These are phyloP conservation scores for Cutaneotrichosporon arboriforme DNA, from an alignment of 1,284 basidiomycete genomes.

Conservation along the genomic window DNA sequence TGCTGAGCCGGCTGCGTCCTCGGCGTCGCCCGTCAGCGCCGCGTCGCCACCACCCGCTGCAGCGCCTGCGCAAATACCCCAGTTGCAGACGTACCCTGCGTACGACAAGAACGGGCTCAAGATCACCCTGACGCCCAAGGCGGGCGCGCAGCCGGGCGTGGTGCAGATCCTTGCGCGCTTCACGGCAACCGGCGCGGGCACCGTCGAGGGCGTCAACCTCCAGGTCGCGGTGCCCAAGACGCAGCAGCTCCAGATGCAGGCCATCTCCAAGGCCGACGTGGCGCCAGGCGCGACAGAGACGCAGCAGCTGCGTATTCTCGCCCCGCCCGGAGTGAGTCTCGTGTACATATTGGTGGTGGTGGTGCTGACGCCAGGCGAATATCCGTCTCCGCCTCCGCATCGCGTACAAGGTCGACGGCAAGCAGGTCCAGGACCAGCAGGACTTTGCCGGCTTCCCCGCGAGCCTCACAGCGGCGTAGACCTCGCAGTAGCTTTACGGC, in stretches of 20 bases:
- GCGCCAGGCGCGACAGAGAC: constrained; percentile 76
- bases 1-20: neutral
- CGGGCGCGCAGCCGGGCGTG: constrained; percentile 70
- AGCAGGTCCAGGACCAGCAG: constrained; percentile 79
- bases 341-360: neutral
- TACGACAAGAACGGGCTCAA: constrained; percentile 87
- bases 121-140: constrained; percentile 83
- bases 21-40: constrained; percentile 8
- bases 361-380: constrained; percentile 56
- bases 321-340: constrained; percentile 69
- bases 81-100: constrained; percentile 69
- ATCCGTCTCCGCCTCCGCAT: constrained; percentile 82
- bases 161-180: constrained; percentile 88
- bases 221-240: constrained; percentile 99
- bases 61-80: constrained; percentile 48
- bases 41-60: constrained; percentile 17
- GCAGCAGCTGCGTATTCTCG: constrained; percentile 89
- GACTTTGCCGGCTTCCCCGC: constrained; percentile 89
- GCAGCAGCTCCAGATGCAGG: constrained; percentile 96
- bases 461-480: constrained; percentile 56
- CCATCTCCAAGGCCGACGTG: constrained; percentile 83
- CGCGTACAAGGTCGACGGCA: constrained; percentile 64
- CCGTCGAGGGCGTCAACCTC: constrained; percentile 70
- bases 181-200: constrained; percentile 63
- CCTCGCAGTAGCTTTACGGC: neutral